Percentiles rank a stretch among this genome's conserved stretches.
phyloP scores from a whole-genome alignment of 2,329 filamentous ascomycete genomes.

The Fusarium hostae region DNA sequence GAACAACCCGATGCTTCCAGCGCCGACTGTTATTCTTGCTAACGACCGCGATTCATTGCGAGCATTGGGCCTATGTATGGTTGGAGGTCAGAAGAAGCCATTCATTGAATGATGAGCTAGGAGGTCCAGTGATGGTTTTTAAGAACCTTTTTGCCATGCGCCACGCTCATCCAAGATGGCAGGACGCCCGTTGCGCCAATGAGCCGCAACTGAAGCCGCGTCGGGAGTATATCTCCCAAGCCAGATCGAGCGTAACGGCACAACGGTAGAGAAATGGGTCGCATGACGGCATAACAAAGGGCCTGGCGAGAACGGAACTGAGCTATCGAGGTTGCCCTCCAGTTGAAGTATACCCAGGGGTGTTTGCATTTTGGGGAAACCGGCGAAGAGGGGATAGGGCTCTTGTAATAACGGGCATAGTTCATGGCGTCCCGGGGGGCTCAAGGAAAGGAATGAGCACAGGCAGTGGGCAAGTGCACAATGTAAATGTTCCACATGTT shows the following conservation, averaged over 20 bases:
- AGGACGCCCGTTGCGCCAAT: conserved; percentile 22
- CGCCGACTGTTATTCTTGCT: conserved; percentile 82
- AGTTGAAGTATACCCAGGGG: conserved; percentile 42
- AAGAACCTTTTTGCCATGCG: conserved; percentile 23
- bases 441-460: conserved; percentile 30
- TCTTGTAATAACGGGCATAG: conserved; percentile 37
- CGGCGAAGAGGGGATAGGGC: conserved; percentile 30
- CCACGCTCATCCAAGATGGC: conserved; percentile 18
- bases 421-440: conserved; percentile 42
- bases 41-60: conserved; percentile 74
- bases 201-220: conserved; percentile 28
- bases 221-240: conserved; percentile 33
- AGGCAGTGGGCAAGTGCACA: conserved; percentile 47
- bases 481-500: conserved; percentile 18
- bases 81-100: conserved; percentile 73
- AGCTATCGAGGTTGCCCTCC: conserved; percentile 16
- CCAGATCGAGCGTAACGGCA: conserved; percentile 17
- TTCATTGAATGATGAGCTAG: conserved; percentile 65
- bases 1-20: conserved; percentile 91
- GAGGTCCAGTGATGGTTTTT: conserved; percentile 19
- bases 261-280: conserved; percentile 13
- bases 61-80: conserved; percentile 71
- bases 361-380: conserved; percentile 41
- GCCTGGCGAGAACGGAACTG: conserved; percentile 1
- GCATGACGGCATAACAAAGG: conserved; percentile 4